Conservation (phyloP, 345 rosid genomes). For the Lepidium africanum region DNA sequence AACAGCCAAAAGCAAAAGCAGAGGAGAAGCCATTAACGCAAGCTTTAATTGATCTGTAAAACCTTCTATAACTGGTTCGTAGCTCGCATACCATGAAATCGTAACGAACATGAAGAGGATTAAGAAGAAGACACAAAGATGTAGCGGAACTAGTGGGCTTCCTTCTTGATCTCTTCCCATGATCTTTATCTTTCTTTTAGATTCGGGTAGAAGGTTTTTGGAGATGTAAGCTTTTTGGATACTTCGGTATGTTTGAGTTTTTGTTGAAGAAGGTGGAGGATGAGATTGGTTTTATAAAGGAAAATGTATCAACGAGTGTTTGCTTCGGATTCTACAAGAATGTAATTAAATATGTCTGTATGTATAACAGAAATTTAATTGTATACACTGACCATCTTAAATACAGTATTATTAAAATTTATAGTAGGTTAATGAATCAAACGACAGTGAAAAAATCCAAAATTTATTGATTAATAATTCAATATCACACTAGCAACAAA, state of each 20-base stretch:
- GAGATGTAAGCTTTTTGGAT: not conserved
- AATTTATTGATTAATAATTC: too few species aligned
- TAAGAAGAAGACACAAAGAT: conserved; percentile 41
- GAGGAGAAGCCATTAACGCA: conserved; percentile 35
- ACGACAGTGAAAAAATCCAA: too few species aligned
- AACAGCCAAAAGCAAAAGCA: conserved; percentile 37
- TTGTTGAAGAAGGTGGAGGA: not conserved
- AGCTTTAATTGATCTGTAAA: conserved; percentile 43
- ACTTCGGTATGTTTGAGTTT: not conserved
- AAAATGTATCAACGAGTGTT: not conserved
- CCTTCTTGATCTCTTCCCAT: conserved; percentile 31
- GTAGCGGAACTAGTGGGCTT: conserved; percentile 34
- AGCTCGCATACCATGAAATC: conserved; percentile 45
- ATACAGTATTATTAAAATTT: not conserved
- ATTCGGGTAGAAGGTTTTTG: not conserved
- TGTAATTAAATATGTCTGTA: not conserved
- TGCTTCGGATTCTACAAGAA: conserved; percentile 19
- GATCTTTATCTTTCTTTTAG: not conserved
- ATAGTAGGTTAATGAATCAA: not conserved
- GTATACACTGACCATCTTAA: not conserved
- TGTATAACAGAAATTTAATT: not conserved
- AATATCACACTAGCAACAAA: too few species aligned
- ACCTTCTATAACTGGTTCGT: conserved; percentile 43
- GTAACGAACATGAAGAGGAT: conserved; percentile 36
- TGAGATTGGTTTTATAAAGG: conserved; percentile 10